Conservation (phyloP, 1,284 basidiomycete species). For the Cutaneotrichosporon daszewskae region DNA sequence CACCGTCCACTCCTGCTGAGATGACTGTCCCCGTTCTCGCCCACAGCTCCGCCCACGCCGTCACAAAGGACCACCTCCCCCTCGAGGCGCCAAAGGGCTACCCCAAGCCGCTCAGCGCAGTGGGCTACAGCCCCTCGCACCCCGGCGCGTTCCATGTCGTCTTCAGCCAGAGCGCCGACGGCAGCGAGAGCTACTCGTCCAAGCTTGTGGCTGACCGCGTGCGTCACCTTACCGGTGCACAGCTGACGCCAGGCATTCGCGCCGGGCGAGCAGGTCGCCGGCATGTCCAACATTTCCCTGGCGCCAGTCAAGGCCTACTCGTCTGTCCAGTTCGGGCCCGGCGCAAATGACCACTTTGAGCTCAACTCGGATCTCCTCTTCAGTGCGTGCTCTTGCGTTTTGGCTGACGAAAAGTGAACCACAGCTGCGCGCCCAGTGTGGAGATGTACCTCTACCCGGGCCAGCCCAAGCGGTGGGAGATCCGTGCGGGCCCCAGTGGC, state of each 20-base stretch:
- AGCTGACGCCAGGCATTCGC: conserved; percentile 31
- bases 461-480: conserved; percentile 47
- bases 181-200: conserved; percentile 37
- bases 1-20: background rate
- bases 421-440: conserved; percentile 61
- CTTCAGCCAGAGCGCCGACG: conserved; percentile 21
- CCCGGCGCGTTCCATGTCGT: conserved; percentile 38
- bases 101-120: conserved; percentile 39
- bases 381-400: conserved; percentile 37
- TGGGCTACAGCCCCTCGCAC: conserved; percentile 41
- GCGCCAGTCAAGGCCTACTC: conserved; percentile 46
- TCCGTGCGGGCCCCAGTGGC: conserved; percentile 44
- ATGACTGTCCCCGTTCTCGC: conserved; percentile 2
- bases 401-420: too few species aligned
- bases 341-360: conserved; percentile 55
- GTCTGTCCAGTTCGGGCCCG: conserved; percentile 49
- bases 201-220: conserved; percentile 39
- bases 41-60: background rate
- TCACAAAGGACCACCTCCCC: conserved; percentile 18
- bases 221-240: conserved; percentile 10
- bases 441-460: conserved; percentile 55
- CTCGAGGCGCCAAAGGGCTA: conserved; percentile 18
- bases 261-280: conserved; percentile 32
- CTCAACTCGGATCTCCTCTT: conserved; percentile 62
- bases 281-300: conserved; percentile 31